Conservation (phyloP, 768 basidiomycete species). For the Crepidotus variabilis region DNA sequence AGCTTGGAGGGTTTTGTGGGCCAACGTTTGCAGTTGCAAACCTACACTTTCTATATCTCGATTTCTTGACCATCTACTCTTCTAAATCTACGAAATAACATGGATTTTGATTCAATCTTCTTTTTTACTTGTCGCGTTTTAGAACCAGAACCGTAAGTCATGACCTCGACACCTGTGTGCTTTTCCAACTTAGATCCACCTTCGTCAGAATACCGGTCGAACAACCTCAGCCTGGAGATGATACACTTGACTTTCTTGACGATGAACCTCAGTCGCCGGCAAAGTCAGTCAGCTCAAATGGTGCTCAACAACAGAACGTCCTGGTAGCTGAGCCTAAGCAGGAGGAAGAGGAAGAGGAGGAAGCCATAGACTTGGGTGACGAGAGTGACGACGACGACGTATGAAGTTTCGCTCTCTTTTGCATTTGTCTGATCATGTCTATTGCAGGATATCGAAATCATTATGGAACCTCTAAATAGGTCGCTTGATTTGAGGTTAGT, state of each 20-base stretch:
- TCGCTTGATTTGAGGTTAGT: constrained; percentile 73
- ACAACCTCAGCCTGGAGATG: constrained; percentile 40
- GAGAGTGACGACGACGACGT: constrained; percentile 44
- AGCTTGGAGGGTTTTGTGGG: not conserved
- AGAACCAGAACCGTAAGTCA: constrained; percentile 66
- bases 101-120: constrained; percentile 35
- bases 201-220: constrained; percentile 35
- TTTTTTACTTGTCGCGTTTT: constrained; percentile 35
- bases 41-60: constrained; percentile 16
- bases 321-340: constrained; percentile 37
- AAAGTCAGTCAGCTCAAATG: constrained; percentile 5
- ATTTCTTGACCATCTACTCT: constrained; percentile 26
- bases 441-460: constrained; percentile 83
- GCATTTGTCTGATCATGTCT: not conserved
- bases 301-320: constrained; percentile 20
- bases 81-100: constrained; percentile 30
- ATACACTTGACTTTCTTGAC: constrained; percentile 48
- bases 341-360: constrained; percentile 32
- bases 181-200: constrained; percentile 12
- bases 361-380: constrained; percentile 26
- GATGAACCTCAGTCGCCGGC: constrained; percentile 27
- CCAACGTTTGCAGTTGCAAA: not conserved
- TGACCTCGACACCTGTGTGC: constrained; percentile 14
- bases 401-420: constrained; percentile 7
- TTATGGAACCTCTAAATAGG: constrained; percentile 75